Conservation (phyloP, 805 yeast species). For the Zygoascus bituminiphila region DNA sequence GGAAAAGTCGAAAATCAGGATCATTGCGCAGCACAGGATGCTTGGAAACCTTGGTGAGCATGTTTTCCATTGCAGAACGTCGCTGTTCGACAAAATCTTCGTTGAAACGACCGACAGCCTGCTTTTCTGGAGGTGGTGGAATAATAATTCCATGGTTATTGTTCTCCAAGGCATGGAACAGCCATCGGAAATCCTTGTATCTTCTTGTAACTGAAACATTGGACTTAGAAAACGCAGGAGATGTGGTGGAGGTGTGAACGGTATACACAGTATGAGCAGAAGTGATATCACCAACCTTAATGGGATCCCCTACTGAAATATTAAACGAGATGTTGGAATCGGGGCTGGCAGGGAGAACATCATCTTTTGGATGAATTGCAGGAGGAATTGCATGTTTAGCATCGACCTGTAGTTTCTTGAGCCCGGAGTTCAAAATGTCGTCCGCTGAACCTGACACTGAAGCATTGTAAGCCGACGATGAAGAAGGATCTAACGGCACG, state of each 20-base stretch:
- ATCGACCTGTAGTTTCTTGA: neutral
- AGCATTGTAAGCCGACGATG: neutral
- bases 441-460: neutral
- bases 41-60: conserved; percentile 66
- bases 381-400: neutral
- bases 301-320: conserved; percentile 81
- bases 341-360: neutral
- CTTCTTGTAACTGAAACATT: conserved; percentile 66
- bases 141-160: conserved; percentile 85
- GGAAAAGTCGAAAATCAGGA: conserved; percentile 66
- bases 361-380: neutral
- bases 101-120: conserved; percentile 84
- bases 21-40: conserved; percentile 56
- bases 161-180: conserved; percentile 76
- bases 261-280: conserved; percentile 83
- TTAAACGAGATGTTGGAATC: conserved; percentile 31
- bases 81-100: conserved; percentile 84
- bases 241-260: conserved; percentile 54
- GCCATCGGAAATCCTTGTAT: conserved; percentile 89
- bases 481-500: conserved; percentile 6
- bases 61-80: conserved; percentile 72
- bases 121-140: conserved; percentile 96
- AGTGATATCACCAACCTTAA: conserved; percentile 84
- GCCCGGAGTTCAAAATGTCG: neutral
- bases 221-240: conserved; percentile 29